Evolutionary conservation across 768 basidiomycete species (phyloP).

Genomic region (Chalciporus pseudorubinellus): DNA sequence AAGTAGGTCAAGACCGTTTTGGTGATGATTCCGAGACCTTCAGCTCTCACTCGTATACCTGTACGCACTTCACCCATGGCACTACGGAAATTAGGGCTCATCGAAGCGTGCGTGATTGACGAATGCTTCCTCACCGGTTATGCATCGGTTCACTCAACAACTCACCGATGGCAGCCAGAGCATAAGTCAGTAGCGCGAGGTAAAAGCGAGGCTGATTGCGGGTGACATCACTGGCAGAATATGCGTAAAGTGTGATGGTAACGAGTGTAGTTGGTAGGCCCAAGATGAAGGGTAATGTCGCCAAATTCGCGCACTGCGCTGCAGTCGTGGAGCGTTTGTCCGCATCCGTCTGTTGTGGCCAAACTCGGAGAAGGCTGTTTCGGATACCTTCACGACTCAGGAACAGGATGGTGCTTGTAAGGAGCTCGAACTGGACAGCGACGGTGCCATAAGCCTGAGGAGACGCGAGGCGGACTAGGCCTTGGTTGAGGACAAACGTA

Average conservation of each 20-base stretch:
- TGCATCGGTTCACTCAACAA: conserved; percentile 82
- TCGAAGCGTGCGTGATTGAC: not conserved
- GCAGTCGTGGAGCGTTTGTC: not conserved
- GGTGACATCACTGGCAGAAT: conserved; percentile 51
- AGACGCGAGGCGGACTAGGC: conserved; percentile 76
- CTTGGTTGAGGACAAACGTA: conserved; percentile 89
- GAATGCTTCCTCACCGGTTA: conserved; percentile 49
- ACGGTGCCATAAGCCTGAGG: conserved; percentile 88
- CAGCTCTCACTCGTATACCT: conserved; percentile 73
- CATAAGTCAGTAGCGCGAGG: conserved; percentile 65
- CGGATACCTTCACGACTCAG: conserved; percentile 91
- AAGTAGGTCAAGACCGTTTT: conserved; percentile 75
- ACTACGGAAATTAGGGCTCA: conserved; percentile 37
- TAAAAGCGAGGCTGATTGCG: conserved; percentile 63
- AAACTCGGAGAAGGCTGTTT: conserved; percentile 73
- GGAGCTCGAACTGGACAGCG: conserved; percentile 90
- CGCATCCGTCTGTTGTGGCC: conserved; percentile 17
- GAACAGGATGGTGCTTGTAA: conserved; percentile 88
- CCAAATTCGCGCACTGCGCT: conserved; percentile 41
- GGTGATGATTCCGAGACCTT: conserved; percentile 74
- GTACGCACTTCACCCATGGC: conserved; percentile 70
- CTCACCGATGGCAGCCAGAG: conserved; percentile 71
- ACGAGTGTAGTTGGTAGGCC: conserved; percentile 64
- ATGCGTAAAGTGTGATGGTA: conserved; percentile 52
- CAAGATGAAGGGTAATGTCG: conserved; percentile 63